Base-by-base conservation (phyloP, 257 asterid genomes). In the Solanum lignicaule region DNA sequence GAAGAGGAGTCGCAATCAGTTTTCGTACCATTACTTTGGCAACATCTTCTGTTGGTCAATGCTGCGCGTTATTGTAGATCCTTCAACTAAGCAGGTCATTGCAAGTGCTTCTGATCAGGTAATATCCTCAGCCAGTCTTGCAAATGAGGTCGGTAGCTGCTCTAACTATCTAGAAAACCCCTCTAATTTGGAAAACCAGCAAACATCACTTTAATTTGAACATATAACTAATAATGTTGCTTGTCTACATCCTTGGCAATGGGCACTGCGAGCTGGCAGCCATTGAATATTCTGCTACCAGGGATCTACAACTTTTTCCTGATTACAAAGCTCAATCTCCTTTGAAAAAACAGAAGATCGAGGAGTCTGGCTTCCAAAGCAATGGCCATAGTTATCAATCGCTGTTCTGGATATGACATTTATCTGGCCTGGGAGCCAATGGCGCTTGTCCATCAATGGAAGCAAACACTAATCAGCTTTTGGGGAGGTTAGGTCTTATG, bases 391-490 rank as follows among this genome's bases (percentile, higher is more conserved):
- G 32, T 38, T 88, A 91, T 10, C 91, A 92, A 88, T 81, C 93
- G 5, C 85, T 97, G 98, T 86, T 95, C 99, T 3, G 99, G 99
- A 84, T 95, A 93, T 83, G 99, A 97, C 92, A 92, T 97, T 89
- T 95, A 93, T 92, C 94, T 97, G 87, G 98, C 91, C 78, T 97
- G 99, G 98, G 99, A 97, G 92, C 99, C 99, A 9, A 97, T 97
- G 99, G 99, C 99, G 13, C 93, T 95, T 41, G 96, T 97, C 90
- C 99, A 95, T 92, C 99, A 97, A 91, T 71, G 72, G 69, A 21
- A 71, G 75, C 72, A 12, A 29, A 21, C 11, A 43, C 35, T 27
- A 31, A 39, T 31, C 39, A 41, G 52, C 33, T 66, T 43, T 13
- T 13, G 18, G 55, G 55, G 55, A 43, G 55, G 55, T 46, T 46